Conservation (phyloP, 225 moss, liverwort and hornwort genomes). For the Asterella californica region DNA sequence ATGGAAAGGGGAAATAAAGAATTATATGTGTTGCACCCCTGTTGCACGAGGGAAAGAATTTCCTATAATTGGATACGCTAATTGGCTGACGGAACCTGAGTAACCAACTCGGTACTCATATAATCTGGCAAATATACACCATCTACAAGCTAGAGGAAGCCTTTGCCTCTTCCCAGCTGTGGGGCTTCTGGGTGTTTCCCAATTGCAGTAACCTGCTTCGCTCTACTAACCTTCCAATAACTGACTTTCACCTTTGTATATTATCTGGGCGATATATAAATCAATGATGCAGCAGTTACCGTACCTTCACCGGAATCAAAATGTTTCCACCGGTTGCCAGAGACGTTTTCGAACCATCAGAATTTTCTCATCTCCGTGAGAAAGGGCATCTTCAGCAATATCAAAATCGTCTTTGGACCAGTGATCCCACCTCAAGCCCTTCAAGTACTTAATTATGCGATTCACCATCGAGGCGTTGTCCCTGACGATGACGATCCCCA, state of each 20-base stretch:
- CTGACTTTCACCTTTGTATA: neutral
- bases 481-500: constrained; percentile 77
- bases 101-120: constrained; percentile 6
- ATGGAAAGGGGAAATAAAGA: neutral
- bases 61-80: constrained; percentile 17
- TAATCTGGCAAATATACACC: constrained; percentile 24
- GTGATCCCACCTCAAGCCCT: constrained; percentile 72
- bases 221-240: neutral
- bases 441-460: constrained; percentile 63
- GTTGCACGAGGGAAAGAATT: constrained; percentile 24
- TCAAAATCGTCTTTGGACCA: constrained; percentile 61
- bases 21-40: constrained; percentile 16
- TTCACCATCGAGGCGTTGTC: constrained; percentile 70
- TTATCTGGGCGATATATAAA: constrained; percentile 1
- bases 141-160: constrained; percentile 17
- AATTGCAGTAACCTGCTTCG: neutral
- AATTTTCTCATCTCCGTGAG: constrained; percentile 69
- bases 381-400: constrained; percentile 49
- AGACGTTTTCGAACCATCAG: constrained; percentile 78
- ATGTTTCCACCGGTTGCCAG: constrained; percentile 83
- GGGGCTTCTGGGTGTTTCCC: constrained; percentile 5
- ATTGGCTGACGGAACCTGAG: neutral
- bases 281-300: neutral
- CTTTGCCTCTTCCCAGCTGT: constrained; percentile 7
- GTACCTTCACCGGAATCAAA: constrained; percentile 23